Evolutionary conservation across 176 grass and related monocot genomes (phyloP).

Genomic region (Oryza punctata): DNA sequence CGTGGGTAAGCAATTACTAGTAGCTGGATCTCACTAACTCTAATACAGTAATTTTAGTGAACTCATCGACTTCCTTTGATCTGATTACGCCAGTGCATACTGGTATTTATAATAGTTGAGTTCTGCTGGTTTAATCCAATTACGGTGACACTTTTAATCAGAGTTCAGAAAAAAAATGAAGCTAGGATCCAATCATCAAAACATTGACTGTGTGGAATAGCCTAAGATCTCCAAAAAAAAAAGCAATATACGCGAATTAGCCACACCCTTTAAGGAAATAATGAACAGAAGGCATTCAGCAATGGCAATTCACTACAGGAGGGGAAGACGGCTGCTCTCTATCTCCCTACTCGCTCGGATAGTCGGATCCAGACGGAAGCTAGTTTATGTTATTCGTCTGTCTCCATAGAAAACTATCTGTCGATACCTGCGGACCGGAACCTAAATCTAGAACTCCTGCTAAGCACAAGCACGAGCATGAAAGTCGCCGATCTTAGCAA

Average conservation of each 20-base stretch:
- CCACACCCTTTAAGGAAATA: background rate
- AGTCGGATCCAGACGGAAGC: background rate
- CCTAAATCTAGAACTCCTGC: constrained; percentile 30
- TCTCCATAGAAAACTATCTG: background rate
- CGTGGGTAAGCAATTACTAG: background rate
- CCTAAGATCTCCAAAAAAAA: background rate
- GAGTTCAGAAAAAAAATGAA: background rate
- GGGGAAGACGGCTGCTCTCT: background rate
- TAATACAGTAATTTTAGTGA: background rate
- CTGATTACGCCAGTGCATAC: background rate
- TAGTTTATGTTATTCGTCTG: background rate
- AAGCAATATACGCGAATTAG: background rate
- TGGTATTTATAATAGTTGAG: background rate
- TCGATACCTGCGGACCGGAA: background rate
- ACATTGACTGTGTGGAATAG: background rate
- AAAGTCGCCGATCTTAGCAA: constrained; percentile 31
- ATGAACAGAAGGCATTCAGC: background rate
- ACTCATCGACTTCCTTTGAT: background rate
- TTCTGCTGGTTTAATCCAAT: constrained; percentile 9
- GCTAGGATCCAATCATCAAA: background rate
- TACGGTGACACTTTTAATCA: background rate
- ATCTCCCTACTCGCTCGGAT: background rate
- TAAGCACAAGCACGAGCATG: background rate
- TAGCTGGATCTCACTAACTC: background rate
- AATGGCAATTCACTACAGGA: background rate